Base-by-base conservation (phyloP, 2,329 filamentous ascomycete genomes). In the Taxawa tesnikishii region DNA sequence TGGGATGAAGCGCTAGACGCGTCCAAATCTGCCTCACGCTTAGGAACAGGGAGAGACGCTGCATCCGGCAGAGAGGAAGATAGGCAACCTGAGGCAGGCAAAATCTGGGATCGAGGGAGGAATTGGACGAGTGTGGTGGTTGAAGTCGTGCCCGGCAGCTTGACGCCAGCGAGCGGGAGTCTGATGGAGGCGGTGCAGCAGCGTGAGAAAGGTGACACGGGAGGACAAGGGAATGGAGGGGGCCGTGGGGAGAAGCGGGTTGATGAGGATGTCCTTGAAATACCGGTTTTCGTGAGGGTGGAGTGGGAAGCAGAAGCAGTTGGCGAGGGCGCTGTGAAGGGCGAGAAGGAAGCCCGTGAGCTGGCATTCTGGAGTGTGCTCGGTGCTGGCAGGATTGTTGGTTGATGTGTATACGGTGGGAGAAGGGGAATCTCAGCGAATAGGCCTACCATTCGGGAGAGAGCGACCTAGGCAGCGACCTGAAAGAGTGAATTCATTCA, bases 81-180 rank as follows among this genome's bases (percentile, higher is more conserved):
- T 32, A 70, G 74, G 29, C 75, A 74, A 49, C 73, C 82, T 11
- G 85, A 93, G 55, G 83, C 83, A 0, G 90, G 88, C 32, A 96
- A 96, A 58, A 77, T 96, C n/a, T 98, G 84, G 82, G 87, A 94
- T 41, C 73, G 79, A 33, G 88, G 87, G 0, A 69, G 87, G 21
- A 98, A 96, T 54, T 94, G 87, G 83, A 90, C 90, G 11, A 90
- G 79, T 43, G 83, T 98, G 8, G 82, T 94, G 13, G 67, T 98
- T 15, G 90, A 98, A 54, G 79, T 98, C 10, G 73, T 94, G 1
- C 73, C 87, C 48, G 47, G 67, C 40, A 12, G 49, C 54, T 28
- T 56, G 51, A 33, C 35, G 29, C 15, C 26, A 24, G 33, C 34
- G 12, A 16, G 16, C 11, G 13, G 27, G 12, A 6, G 14, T 24